Conservation (phyloP, 2,329 filamentous ascomycete genomes). For the Ramichloridium luteum region DNA sequence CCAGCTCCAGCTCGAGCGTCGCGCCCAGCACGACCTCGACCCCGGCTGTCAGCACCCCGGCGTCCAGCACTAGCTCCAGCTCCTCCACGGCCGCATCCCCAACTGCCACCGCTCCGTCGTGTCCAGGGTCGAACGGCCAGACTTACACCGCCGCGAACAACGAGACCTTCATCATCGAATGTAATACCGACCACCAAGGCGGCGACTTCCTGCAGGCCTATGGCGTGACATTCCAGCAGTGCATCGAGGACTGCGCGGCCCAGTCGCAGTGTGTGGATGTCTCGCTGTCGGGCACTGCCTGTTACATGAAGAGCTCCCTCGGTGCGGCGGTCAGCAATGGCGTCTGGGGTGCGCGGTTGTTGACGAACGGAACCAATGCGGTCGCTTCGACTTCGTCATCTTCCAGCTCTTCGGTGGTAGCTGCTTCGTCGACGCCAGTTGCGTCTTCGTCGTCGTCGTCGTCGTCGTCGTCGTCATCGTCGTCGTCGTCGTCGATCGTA, state of each 20-base stretch:
- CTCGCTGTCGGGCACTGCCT: constrained; percentile 20
- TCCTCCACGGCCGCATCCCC: no score
- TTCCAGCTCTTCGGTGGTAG: not conserved
- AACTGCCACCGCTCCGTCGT: no score
- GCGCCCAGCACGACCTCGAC: constrained; percentile 9
- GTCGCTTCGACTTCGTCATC: not conserved
- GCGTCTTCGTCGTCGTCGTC: not conserved
- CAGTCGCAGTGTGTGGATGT: constrained; percentile 23
- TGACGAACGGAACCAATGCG: not conserved
- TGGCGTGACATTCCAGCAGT: constrained; percentile 20
- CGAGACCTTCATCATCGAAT: constrained; percentile 20
- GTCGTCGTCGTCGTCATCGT: constrained; percentile 1
- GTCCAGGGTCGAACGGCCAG: constrained; percentile 18
- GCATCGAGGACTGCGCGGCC: constrained; percentile 21
- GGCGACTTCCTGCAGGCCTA: constrained; percentile 24
- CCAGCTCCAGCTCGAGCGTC: no score
- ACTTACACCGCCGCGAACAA: constrained; percentile 13
- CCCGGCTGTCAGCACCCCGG: no score
- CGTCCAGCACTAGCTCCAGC: not conserved
- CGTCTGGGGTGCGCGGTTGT: constrained; percentile 18
- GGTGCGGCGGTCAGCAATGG: constrained; percentile 12
- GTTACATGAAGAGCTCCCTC: constrained; percentile 22
- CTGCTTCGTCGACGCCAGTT: not conserved
- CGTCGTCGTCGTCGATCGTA: constrained; percentile 3
- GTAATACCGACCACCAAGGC: constrained; percentile 13